Conservation (phyloP, 768 basidiomycete genomes). For the Terana coerulea region DNA sequence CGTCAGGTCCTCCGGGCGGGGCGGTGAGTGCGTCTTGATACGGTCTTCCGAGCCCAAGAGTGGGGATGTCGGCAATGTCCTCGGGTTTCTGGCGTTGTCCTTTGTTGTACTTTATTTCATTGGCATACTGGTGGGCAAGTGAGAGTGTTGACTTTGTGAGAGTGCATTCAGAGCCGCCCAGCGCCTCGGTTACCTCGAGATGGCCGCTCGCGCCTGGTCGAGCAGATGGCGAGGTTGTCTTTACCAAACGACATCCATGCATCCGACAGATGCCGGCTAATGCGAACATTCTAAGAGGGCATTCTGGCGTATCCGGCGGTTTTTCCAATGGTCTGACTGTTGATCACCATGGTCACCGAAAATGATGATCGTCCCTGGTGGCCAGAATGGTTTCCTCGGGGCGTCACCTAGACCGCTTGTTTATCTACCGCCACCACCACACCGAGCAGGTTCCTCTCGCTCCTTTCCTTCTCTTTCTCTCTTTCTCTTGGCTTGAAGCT, state of each 20-base stretch:
- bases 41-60: no score
- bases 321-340: not conserved
- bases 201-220: no score
- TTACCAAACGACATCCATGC: no score
- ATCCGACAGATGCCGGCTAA: no score
- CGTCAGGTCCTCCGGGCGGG: no score
- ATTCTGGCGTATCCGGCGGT: conserved; percentile 6
- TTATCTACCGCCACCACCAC: conserved; percentile 12
- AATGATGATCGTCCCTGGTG: conserved; percentile 8
- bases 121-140: no score
- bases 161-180: not conserved
- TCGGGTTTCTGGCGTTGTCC: no score
- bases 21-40: no score
- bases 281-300: not conserved
- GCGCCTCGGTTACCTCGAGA: no score
- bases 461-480: conserved; percentile 4
- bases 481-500: conserved; percentile 17
- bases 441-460: not conserved
- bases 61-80: no score
- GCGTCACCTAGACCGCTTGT: conserved; percentile 31
- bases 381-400: conserved; percentile 20
- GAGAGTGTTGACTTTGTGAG: not conserved
- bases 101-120: no score
- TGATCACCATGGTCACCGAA: conserved; percentile 14
- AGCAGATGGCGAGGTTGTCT: no score